These are phyloP conservation scores for Darksidea phi DNA, from an alignment of 495 filamentous ascomycete species.

Conservation along the genomic window DNA sequence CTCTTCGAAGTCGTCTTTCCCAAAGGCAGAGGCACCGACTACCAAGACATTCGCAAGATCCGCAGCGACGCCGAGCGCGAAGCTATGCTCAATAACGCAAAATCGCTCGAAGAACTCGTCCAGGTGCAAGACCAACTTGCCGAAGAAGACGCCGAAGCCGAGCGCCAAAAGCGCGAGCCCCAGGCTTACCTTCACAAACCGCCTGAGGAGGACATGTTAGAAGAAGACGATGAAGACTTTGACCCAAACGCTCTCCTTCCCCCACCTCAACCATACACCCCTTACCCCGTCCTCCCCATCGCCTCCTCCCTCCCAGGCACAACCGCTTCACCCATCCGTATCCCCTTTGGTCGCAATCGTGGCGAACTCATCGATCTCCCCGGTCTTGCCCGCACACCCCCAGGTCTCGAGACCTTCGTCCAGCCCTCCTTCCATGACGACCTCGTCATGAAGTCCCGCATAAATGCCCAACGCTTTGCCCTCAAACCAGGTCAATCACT, in stretches of 20 bases:
- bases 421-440: slow-evolving; percentile 58
- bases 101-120: slow-evolving; percentile 20
- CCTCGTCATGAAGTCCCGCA: slow-evolving; percentile 73
- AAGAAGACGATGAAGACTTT: slow-evolving; percentile 34
- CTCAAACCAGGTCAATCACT: slow-evolving; percentile 80
- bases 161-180: slow-evolving; percentile 23
- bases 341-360: slow-evolving; percentile 77
- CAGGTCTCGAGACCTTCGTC: slow-evolving; percentile 63
- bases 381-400: slow-evolving; percentile 69
- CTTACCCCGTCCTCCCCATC: slow-evolving; percentile 76
- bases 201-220: slow-evolving; percentile 38
- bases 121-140: slow-evolving; percentile 26
- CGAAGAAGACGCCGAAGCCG: slow-evolving; percentile 35
- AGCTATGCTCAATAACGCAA: slow-evolving; percentile 14
- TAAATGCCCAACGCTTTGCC: slow-evolving; percentile 63
- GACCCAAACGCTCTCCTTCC: slow-evolving; percentile 61
- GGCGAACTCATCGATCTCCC: slow-evolving; percentile 96
- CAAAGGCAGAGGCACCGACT: slow-evolving; percentile 62
- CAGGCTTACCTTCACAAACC: slow-evolving; percentile 34
- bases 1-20: slow-evolving; percentile 84
- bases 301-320: slow-evolving; percentile 88
- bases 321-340: slow-evolving; percentile 87
- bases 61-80: slow-evolving; percentile 33
- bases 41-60: slow-evolving; percentile 37
- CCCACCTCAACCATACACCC: slow-evolving; percentile 66